Evolutionary conservation across 352 stramenopile species (phyloP), one percentile per base, ranked within the genome.

Genomic region (Saprolegnia parasitica): DNA sequence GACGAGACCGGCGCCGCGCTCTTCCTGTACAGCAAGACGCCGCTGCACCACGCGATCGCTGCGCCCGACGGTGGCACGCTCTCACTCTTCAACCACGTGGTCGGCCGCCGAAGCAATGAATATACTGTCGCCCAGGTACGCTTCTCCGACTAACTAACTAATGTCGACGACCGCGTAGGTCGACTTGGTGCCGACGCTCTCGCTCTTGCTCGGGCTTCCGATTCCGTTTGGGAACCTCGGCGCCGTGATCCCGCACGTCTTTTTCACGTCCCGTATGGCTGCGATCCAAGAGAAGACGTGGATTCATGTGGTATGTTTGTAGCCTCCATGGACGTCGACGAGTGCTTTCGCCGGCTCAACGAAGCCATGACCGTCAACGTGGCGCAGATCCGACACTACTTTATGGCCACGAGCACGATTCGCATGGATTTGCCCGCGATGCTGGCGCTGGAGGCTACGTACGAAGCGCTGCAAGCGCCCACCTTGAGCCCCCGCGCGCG

Each of bases 221-320:
- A 98, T 99, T 75, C 97, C 97, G 21, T 99, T 98, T 77, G 91
- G 88, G 0, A 98, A 96, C 78, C 84, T 99, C 4, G 96, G 96
- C 15, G 88, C 86, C 11, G 71, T 98, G 50, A 95, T 98, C 56
- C 92, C 94, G n/a, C 86, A 93, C 56, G 72, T 98, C 23, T 89
- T 98, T 62, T 90, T 91, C 40, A 55, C 40, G 39, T 71, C 45
- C 13, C 20, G 52, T 60, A 60, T 24, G 52, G 24, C 2, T 29
- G 5, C 5, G 29, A 6, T 2, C 29, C 29, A 2, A 2, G 29
- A 35, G 2, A 55, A 29, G 5, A 29, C 47, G 47, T 55, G 24
- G 24, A 55, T 29, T 55, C 24, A 29, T 29, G n/a, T 55, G 24
- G 24, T 55, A 6, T 2, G 2, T 5, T 67, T 23, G 24, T 26